A percentile compares a stretch with the other conserved stretches of the same genome.
These are phyloP conservation scores for Cercis canadensis DNA, from an alignment of 306 rosid genomes.

Conservation along the genomic window DNA sequence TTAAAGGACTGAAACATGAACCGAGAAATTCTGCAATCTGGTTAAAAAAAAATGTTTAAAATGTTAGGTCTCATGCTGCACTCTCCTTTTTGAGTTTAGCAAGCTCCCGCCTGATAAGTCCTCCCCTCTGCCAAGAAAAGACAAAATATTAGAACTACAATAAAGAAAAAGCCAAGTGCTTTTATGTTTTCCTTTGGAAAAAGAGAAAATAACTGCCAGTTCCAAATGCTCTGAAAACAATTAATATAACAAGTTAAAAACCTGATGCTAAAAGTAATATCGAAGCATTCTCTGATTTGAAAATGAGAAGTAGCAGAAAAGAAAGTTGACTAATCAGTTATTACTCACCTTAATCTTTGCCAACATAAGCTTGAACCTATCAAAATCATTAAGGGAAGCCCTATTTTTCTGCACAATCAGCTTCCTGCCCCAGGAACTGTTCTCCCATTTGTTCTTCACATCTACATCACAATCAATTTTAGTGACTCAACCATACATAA, in stretches of 20 bases:
- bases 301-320: too few species aligned
- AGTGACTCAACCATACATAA: neutral
- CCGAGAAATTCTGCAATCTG: neutral
- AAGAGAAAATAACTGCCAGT: neutral
- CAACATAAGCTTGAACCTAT: constrained; percentile 66
- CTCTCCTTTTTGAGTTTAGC: constrained; percentile 47
- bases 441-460: constrained; percentile 63
- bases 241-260: too few species aligned
- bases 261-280: too few species aligned
- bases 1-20: neutral
- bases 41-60: neutral
- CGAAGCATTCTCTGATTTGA: too few species aligned
- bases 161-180: neutral
- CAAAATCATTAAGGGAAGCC: constrained; percentile 55
- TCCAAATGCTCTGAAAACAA: neutral
- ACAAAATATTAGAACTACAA: neutral
- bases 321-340: too few species aligned
- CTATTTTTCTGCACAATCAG: constrained; percentile 57
- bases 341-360: constrained; percentile 56
- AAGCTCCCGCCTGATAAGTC: constrained; percentile 52
- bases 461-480: constrained; percentile 38
- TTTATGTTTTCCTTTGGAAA: too few species aligned
- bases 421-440: constrained; percentile 67
- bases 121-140: constrained; percentile 38
- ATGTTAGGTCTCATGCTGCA: constrained; percentile 16